Evolutionary conservation across 2,329 filamentous ascomycete genomes (phyloP), one percentile per base, ranked within the genome.

Genomic region (Claviceps spartinae): DNA sequence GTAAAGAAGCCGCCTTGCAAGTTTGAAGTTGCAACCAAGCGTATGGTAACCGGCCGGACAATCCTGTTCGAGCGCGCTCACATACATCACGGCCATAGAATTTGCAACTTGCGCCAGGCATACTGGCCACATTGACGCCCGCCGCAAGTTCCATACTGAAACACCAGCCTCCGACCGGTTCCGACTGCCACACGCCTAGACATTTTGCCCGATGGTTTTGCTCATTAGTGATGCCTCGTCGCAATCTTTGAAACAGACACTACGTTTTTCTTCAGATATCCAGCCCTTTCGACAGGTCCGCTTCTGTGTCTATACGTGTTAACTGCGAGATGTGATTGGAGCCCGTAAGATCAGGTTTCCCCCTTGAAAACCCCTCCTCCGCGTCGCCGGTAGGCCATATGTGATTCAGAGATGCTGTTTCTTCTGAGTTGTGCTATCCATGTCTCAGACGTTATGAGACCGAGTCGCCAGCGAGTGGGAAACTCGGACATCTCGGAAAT

Each of bases 211-310:
- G 73, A 3, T 11, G 8, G 8, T 52, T 55, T 62, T 18, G 54
- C 57, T 45, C 54, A 66, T 62, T 3, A 49, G 55, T n/a, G 45
- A 26, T 36, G 56, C 59, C 50, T 71, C 70, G 45, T 73, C 64
- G 4, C 58, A 55, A 3, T 66, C 56, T 46, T 69, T 63, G 51
- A 7, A 7, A 64, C 71, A 2, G 62, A 59, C 30, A 75, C 72
- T 41, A 78, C 74, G 47, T 66, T 61, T 1, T 26, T 26, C 6
- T 26, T 26, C 24, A 26, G 24, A 26, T 26, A 26, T 26, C 24
- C 5, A 7, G 24, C 6, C 24, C 7, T 26, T 26, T 26, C 6
- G 24, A 26, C 24, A 26, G 24, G 5, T 26, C 6, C 24, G 24
- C 6, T 26, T 26, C 24, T 26, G 24, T 26, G 24, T 26, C 24